Base-by-base conservation (phyloP, 495 filamentous ascomycete genomes). In the Aspergillus diversus region DNA sequence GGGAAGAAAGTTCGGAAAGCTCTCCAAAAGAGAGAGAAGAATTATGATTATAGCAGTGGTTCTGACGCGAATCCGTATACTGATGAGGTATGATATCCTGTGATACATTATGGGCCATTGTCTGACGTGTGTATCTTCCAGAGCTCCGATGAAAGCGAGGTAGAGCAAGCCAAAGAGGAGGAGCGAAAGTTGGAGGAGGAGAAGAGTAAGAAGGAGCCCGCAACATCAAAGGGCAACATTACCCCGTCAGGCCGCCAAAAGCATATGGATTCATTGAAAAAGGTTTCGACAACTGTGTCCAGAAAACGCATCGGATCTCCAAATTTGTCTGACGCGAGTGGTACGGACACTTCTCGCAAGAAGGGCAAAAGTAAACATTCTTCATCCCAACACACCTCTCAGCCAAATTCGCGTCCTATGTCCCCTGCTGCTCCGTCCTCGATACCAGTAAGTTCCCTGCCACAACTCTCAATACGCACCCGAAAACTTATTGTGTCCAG, bases 281-380 rank as follows among this genome's bases (percentile, higher is more conserved):
- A 92, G 76, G 73, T 68, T 50, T 66, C 71, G 5, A 21, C 72
- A 8, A 67, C 70, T 33, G 67, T 77, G 68, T 81, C 82, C 52
- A 86, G 93, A 51, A 98, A 97, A 76, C 88, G 95, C 16, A 80
- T 89, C 21, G 93, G 94, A 33, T 97, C 94, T 33, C 92, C 93
- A 7, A 88, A 91, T 66, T 82, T 88, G 17, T 97, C 95, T 12
- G 89, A 97, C 69, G 89, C 91, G 16, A 96, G 92, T 76, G 96
- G 92, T 53, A 93, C 90, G 63, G 95, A 99, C 70, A 90, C 90
- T 1, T 84, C 87, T 27, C 90, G 91, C 47, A 96, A 97, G 80
- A 97, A 96, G 84, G 81, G 84, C 43, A 96, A 95, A 78, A 91
- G 87, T 71, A 86, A 86, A 58, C 82, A 86, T 62, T 69, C 67